Base-by-base conservation (phyloP, 2,329 filamentous ascomycete species). In the Phaeosphaeriaceae sp. region DNA sequence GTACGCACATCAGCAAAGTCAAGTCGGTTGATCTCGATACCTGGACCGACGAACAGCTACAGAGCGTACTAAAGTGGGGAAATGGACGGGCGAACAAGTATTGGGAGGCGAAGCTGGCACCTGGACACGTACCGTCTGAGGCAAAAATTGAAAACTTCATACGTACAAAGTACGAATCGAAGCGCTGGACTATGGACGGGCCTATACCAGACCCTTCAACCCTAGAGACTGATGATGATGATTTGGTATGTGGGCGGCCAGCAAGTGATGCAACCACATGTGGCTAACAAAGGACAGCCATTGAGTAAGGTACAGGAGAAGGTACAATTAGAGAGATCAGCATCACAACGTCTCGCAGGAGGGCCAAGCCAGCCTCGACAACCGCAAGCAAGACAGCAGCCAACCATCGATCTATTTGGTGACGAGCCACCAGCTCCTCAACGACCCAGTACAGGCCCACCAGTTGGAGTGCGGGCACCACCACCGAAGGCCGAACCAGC, bases 71-170 rank as follows among this genome's bases (percentile, higher is more conserved):
- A 57, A 90, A 85, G 79, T 99, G 94, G 95, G 94, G 94, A 52
- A 99, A 99, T 74, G 85, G 88, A 47, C 87, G 92, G 74, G 94
- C 94, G 48, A 99, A 99, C 79, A 97, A 96, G 81, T 87, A 97
- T 74, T 99, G 93, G 93, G 95, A 99, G 76, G 85, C 90, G 55
- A 99, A 97, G 78, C 78, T 99, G 67, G 92, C 93, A 2, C 78
- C 88, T 12, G 92, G 92, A 51, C 94, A 99, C 75, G 86, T 93
- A 38, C 94, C 94, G 1, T 96, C 93, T 17, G 95, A 99, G 79
- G 84, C 89, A 61, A 99, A 99, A 82, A 97, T 99, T 64, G 94
- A 99, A 82, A 99, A 97, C 80, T 99, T 99, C 70, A 97, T 99
- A 66, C 87, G 94, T 61, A 99, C 95, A 48, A 99, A 99, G 76